Conservation (phyloP, 495 filamentous ascomycete genomes). For the Cenococcum geophilum region DNA sequence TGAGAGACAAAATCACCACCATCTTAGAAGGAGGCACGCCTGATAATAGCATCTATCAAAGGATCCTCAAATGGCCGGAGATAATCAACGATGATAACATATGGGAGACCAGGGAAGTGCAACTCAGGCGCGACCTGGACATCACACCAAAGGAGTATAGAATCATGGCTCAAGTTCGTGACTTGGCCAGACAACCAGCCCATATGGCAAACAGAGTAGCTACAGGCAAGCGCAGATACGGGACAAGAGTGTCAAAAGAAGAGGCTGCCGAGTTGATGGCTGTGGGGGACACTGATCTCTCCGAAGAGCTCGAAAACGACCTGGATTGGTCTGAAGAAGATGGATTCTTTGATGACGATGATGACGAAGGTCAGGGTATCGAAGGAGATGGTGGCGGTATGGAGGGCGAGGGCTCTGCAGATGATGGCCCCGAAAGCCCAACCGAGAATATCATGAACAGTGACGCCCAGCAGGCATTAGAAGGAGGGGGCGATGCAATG, state of each 20-base stretch:
- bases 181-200: background rate
- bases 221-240: no score
- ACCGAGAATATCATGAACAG: no score
- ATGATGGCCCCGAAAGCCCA: no score
- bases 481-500: no score
- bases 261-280: no score
- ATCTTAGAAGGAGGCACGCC: slow-evolving; percentile 41
- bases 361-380: background rate
- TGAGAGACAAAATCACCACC: slow-evolving; percentile 68
- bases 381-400: no score
- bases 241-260: no score
- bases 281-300: no score
- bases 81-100: background rate
- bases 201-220: background rate
- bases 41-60: slow-evolving; percentile 43
- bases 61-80: background rate
- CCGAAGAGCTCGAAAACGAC: background rate
- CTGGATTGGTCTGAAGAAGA: slow-evolving; percentile 1
- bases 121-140: background rate
- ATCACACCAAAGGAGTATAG: background rate
- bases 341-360: background rate
- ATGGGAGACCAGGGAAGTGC: background rate
- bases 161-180: background rate
- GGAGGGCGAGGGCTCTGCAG: no score
- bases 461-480: no score